Conservation (phyloP, 495 filamentous ascomycete genomes). For the Talaromyces nanjingensis region DNA sequence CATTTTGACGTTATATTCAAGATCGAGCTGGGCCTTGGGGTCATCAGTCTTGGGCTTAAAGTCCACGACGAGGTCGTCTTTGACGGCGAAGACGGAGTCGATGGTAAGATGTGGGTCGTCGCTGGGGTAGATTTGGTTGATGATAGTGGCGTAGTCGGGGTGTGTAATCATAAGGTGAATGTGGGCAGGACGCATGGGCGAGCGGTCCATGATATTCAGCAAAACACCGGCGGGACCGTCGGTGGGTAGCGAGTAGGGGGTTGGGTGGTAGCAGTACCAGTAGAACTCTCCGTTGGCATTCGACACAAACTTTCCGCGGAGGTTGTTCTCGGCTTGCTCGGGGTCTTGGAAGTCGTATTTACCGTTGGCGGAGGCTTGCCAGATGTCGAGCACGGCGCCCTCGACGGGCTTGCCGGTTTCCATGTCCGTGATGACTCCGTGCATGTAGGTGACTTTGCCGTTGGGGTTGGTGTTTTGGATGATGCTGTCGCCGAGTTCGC, state of each 20-base stretch:
- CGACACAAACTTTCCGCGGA: constrained; percentile 74
- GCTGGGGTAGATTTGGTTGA: constrained; percentile 58
- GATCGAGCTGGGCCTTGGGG: constrained; percentile 38
- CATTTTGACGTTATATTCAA: constrained; percentile 41
- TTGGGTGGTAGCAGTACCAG: constrained; percentile 80
- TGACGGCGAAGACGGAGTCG: constrained; percentile 63
- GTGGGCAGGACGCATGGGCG: constrained; percentile 43
- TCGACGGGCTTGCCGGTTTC: constrained; percentile 64
- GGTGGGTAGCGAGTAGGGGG: constrained; percentile 69
- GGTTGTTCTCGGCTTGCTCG: constrained; percentile 70
- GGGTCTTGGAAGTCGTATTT: constrained; percentile 89
- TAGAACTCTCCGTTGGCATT: constrained; percentile 69
- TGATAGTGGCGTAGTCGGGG: constrained; percentile 45
- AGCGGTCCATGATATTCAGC: constrained; percentile 64
- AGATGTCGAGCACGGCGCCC: constrained; percentile 72
- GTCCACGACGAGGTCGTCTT: constrained; percentile 57
- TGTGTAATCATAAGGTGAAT: constrained; percentile 46
- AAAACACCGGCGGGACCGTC: constrained; percentile 68
- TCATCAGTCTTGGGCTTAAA: constrained; percentile 47
- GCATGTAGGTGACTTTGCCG: constrained; percentile 64
- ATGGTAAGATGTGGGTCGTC: constrained; percentile 53
- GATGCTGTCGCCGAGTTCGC: constrained; percentile 60
- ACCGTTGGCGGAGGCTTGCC: constrained; percentile 79
- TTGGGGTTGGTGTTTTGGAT: constrained; percentile 59
- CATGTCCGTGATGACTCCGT: constrained; percentile 67